Evolutionary conservation across 2,329 filamentous ascomycete genomes (phyloP).

Genomic region (Acephala macrosclerotiorum): DNA sequence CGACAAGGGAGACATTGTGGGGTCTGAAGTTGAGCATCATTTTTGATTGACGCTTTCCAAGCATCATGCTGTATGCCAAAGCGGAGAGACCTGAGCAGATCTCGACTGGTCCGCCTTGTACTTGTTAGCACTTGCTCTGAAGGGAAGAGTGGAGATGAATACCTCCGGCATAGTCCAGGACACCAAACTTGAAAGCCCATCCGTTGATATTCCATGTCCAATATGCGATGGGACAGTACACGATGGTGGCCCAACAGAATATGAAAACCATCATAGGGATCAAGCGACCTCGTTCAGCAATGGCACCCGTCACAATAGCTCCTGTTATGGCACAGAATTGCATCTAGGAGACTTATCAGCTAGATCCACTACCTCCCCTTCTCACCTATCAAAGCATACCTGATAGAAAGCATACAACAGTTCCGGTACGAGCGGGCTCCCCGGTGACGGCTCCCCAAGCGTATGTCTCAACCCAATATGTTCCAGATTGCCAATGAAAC

Average conservation of each 20-base stretch:
- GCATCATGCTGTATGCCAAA: constrained; percentile 92
- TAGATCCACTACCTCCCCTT: constrained; percentile 55
- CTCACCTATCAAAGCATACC: constrained; percentile 52
- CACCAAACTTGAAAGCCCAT: constrained; percentile 90
- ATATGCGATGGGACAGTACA: constrained; percentile 96
- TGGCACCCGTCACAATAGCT: constrained; percentile 88
- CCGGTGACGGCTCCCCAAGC: constrained; percentile 83
- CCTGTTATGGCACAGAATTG: constrained; percentile 96
- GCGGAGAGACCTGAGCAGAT: constrained; percentile 94
- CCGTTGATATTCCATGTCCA: constrained; percentile 97
- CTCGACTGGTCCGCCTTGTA: constrained; percentile 82
- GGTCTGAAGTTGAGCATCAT: constrained; percentile 99
- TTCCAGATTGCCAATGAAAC: constrained; percentile 89
- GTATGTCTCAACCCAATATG: constrained; percentile 91
- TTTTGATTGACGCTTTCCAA: constrained; percentile 95
- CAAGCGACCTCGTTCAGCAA: constrained; percentile 92
- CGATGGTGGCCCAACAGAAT: constrained; percentile 95
- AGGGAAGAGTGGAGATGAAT: constrained; percentile 56
- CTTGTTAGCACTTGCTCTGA: background rate
- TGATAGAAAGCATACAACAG: constrained; percentile 95
- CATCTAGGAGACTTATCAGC: constrained; percentile 71
- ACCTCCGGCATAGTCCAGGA: constrained; percentile 97
- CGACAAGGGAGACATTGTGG: constrained; percentile 98
- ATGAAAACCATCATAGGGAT: constrained; percentile 94
- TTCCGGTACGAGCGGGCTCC: constrained; percentile 88